Base-by-base conservation (phyloP, 2,329 filamentous ascomycete species). In the Botrytis galanthina region DNA sequence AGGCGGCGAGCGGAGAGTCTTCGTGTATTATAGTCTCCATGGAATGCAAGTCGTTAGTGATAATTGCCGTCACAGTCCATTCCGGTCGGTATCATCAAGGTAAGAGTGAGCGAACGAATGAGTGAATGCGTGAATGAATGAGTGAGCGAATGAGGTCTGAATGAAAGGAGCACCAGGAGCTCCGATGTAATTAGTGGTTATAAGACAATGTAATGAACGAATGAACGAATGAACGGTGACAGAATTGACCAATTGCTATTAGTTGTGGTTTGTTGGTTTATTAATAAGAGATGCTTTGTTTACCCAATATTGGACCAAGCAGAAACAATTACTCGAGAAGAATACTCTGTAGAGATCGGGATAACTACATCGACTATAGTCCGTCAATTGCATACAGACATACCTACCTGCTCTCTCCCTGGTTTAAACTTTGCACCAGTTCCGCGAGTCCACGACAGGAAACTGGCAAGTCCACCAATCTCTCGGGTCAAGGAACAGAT, bases 21-120 rank as follows among this genome's bases (percentile, higher is more conserved):
- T 96, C 90, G 84, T 92, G 93, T 79, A 97, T 90, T 79, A 97
- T 87, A 80, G 92, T 90, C 88, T 97, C 95, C 95, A 98, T 96
- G 77, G 76, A 77, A 78, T 74, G 74, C 72, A 70, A 64, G 71
- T 74, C 61, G 77, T 75, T 76, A 76, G 72, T 46, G 72, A 66
- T 66, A 14, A 61, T 72, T 46, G 42, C 57, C 70, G 44, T 66
- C n/a, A 72, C 46, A 37, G 67, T 76, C 78, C 77, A 79, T 78
- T 74, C 77, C 76, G 76, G 70, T 70, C 54, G 48, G 64, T 44
- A 29, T 22, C 48, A 60, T 72, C 51, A n/a, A 54, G 9, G 20
- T 9, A 51, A 48, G 51, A 22, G n/a, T 20, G 22, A 48, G 37
- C 42, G 70, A 59, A 37, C n/a, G n/a, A n/a, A 9, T 39, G 37